Evolutionary conservation across 2,329 filamentous ascomycete species (phyloP).

Genomic region (Zymoseptoria crescenta): DNA sequence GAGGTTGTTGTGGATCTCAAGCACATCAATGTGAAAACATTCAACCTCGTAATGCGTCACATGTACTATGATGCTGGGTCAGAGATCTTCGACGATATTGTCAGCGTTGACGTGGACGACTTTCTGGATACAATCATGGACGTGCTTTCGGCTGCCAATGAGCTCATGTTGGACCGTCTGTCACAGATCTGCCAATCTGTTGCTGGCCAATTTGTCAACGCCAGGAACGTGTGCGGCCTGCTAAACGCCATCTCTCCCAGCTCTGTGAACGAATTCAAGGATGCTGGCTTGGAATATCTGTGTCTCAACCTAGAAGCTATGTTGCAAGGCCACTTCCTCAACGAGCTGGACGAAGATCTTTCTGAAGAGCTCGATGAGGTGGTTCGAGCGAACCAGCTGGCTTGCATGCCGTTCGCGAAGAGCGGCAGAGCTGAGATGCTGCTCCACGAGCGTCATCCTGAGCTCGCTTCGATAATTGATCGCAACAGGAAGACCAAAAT

Average conservation of each 20-base stretch:
- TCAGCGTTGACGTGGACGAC: conserved; percentile 64
- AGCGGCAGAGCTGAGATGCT: conserved; percentile 63
- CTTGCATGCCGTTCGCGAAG: conserved; percentile 66
- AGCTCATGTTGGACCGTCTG: conserved; percentile 87
- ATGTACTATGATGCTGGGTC: conserved; percentile 76
- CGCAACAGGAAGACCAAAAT: conserved; percentile 63
- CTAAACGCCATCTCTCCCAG: conserved; percentile 82
- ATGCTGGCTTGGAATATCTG: conserved; percentile 81
- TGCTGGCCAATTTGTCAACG: conserved; percentile 74
- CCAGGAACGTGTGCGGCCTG: conserved; percentile 75
- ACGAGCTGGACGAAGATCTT: conserved; percentile 79
- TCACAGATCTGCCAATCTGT: conserved; percentile 82
- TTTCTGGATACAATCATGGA: conserved; percentile 87
- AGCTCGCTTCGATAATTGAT: conserved; percentile 56
- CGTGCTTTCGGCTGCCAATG: conserved; percentile 82
- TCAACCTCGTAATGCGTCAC: conserved; percentile 69
- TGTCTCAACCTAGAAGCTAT: conserved; percentile 86
- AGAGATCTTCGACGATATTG: conserved; percentile 72
- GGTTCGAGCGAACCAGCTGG: conserved; percentile 74
- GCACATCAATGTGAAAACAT: conserved; percentile 66
- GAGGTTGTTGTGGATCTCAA: conserved; percentile 68
- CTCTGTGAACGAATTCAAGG: conserved; percentile 76
- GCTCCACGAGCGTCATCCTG: conserved; percentile 57
- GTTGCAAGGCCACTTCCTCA: conserved; percentile 77
- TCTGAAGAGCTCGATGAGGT: conserved; percentile 70